Conservation (phyloP, 2,329 filamentous ascomycete genomes). For the Fusarium acutatum region DNA sequence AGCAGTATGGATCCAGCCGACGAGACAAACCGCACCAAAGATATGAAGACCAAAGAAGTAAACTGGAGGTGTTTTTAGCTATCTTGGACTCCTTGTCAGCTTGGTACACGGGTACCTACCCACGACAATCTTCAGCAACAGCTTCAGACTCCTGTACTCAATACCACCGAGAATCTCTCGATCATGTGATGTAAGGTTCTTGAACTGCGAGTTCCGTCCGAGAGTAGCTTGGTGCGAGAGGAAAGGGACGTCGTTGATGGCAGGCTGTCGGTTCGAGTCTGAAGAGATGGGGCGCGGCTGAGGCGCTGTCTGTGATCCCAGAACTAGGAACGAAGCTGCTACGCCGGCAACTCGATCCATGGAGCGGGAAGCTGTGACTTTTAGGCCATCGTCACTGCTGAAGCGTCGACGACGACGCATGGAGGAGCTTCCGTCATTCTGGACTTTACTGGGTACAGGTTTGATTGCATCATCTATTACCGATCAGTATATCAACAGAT, state of each 20-base stretch:
- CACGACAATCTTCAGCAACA: conserved; percentile 56
- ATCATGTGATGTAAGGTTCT: conserved; percentile 51
- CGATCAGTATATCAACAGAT: neutral
- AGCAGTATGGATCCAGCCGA: conserved; percentile 56
- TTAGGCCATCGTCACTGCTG: neutral
- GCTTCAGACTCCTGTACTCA: conserved; percentile 58
- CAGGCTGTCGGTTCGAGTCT: neutral
- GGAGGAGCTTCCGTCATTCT: neutral
- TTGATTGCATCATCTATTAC: neutral
- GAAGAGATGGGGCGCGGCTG: neutral
- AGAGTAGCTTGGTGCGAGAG: conserved; percentile 5
- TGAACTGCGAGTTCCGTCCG: conserved; percentile 52
- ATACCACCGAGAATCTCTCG: conserved; percentile 57
- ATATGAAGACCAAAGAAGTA: conserved; percentile 58
- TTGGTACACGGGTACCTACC: conserved; percentile 36
- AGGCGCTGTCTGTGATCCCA: neutral
- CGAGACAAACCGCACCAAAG: conserved; percentile 56
- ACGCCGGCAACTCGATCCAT: conserved; percentile 2
- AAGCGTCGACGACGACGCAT: neutral
- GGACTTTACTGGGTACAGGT: neutral
- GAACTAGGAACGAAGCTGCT: neutral
- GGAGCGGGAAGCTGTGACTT: neutral
- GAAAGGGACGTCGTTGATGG: neutral
- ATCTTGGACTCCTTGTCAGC: neutral
- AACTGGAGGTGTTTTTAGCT: conserved; percentile 27